Conservation (phyloP, 257 asterid species). For the Prunella vulgaris region DNA sequence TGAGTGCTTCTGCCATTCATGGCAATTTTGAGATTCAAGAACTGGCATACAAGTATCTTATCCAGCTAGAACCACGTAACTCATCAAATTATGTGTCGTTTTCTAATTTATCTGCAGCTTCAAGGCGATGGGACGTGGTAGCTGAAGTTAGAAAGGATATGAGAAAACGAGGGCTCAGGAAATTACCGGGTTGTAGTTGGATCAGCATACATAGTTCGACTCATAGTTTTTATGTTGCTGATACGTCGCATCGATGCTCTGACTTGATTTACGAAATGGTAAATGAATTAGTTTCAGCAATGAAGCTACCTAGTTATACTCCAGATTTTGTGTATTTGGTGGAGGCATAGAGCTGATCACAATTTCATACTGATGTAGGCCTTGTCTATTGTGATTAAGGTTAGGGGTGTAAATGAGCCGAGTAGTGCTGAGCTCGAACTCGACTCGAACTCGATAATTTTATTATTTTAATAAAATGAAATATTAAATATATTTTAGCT, state of each 20-base stretch:
- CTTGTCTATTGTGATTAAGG: too few relatives aligned
- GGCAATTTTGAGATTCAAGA: constrained; percentile 49
- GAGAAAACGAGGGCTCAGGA: constrained; percentile 55
- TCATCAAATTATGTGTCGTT: constrained; percentile 61
- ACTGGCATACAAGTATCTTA: constrained; percentile 47
- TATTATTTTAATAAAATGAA: too few relatives aligned
- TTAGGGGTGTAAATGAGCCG: too few relatives aligned
- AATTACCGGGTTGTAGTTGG: constrained; percentile 69
- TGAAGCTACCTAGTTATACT: constrained; percentile 34
- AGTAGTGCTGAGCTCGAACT: too few relatives aligned
- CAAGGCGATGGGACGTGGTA: constrained; percentile 56
- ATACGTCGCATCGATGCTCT: constrained; percentile 48
- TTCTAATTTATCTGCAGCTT: constrained; percentile 57
- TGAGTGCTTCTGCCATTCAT: constrained; percentile 43
- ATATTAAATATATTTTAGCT: too few relatives aligned
- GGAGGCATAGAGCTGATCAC: constrained; percentile 30
- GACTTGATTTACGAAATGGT: constrained; percentile 39
- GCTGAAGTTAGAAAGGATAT: constrained; percentile 51
- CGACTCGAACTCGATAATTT: too few relatives aligned
- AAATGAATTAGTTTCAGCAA: constrained; percentile 40
- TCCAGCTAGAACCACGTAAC: constrained; percentile 53
- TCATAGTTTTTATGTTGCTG: constrained; percentile 52
- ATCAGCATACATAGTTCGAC: constrained; percentile 44
- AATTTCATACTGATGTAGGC: not conserved
- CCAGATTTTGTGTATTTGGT: constrained; percentile 33